phyloP scores from a whole-genome alignment of 2,329 filamentous ascomycete genomes.

The Penicillium sp. region DNA sequence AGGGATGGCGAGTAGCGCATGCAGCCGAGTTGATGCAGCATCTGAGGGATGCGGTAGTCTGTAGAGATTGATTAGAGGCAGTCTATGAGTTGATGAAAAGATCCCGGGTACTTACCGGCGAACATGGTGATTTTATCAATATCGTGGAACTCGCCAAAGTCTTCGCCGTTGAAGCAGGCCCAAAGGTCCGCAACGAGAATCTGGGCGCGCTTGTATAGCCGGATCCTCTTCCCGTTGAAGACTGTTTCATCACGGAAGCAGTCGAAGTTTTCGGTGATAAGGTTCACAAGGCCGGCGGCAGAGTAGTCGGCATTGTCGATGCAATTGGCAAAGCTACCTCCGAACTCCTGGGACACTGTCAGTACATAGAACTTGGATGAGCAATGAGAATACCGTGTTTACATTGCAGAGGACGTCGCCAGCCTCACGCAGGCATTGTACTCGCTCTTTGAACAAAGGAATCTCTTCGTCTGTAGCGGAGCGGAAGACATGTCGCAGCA shows the following conservation, averaged over 20 bases:
- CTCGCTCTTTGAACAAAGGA: slow-evolving; percentile 75
- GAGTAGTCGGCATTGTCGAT: slow-evolving; percentile 75
- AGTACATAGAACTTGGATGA: slow-evolving; percentile 7
- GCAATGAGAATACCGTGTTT: slow-evolving; percentile 26
- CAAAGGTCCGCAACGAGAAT: slow-evolving; percentile 95
- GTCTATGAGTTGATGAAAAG: no score
- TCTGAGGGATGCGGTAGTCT: slow-evolving; percentile 96
- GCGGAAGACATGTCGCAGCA: slow-evolving; percentile 76
- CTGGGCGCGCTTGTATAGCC: slow-evolving; percentile 90
- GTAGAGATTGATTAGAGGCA: neutral
- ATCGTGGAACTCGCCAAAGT: slow-evolving; percentile 79
- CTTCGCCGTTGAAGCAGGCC: slow-evolving; percentile 86
- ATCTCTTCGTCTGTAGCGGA: slow-evolving; percentile 86
- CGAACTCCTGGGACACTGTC: slow-evolving; percentile 62
- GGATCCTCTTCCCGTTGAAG: slow-evolving; percentile 74
- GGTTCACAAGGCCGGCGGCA: slow-evolving; percentile 81
- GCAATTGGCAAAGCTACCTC: slow-evolving; percentile 72
- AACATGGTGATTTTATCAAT: slow-evolving; percentile 98
- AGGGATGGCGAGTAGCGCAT: slow-evolving; percentile 81
- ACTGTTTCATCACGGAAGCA: slow-evolving; percentile 82
- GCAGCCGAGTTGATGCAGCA: slow-evolving; percentile 79
- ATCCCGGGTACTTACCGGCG: slow-evolving; percentile 55
- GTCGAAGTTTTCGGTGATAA: slow-evolving; percentile 76
- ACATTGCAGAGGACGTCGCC: slow-evolving; percentile 78
- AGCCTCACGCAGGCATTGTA: slow-evolving; percentile 79